Evolutionary conservation across 192 early-diverging fungal genomes (phyloP).

Genomic region (Mortierella antarctica): DNA sequence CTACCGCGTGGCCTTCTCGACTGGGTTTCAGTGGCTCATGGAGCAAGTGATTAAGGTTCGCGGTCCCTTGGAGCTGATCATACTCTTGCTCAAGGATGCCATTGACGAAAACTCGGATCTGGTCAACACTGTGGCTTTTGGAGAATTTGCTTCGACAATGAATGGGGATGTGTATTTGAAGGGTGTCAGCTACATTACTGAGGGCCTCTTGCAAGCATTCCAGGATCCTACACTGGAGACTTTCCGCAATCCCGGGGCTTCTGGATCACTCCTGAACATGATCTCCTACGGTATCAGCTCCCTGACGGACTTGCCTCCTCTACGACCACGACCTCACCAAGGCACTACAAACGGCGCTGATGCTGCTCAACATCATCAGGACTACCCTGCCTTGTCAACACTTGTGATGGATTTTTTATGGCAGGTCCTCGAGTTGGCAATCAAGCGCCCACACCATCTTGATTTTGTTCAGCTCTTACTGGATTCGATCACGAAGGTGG

Average conservation of each 20-base stretch:
- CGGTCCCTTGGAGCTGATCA: conserved; percentile 47
- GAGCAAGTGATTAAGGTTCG: conserved; percentile 52
- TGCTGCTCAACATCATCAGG: conserved; percentile 34
- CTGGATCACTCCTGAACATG: conserved; percentile 50
- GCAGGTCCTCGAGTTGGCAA: conserved; percentile 39
- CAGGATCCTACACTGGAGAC: conserved; percentile 45
- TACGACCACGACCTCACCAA: conserved; percentile 26
- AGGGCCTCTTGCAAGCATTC: conserved; percentile 47
- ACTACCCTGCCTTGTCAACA: conserved; percentile 36
- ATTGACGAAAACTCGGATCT: conserved; percentile 44
- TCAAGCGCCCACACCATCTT: conserved; percentile 50
- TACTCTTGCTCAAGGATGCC: conserved; percentile 51
- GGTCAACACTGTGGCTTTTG: conserved; percentile 45
- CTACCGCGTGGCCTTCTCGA: conserved; percentile 43
- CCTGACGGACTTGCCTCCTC: conserved; percentile 39
- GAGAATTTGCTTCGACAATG: conserved; percentile 33
- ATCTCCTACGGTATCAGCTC: conserved; percentile 51
- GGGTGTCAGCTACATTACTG: conserved; percentile 42
- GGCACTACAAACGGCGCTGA: conserved; percentile 8
- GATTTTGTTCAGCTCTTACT: conserved; percentile 50
- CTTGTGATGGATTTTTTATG: conserved; percentile 53
- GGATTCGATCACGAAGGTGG: conserved; percentile 44
- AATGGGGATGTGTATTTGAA: conserved; percentile 41
- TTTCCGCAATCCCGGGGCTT: conserved; percentile 48
- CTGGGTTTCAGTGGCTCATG: conserved; percentile 48